These are phyloP conservation scores for Naganishia sp. DNA, from an alignment of 1,284 basidiomycete genomes.

Conservation along the genomic window DNA sequence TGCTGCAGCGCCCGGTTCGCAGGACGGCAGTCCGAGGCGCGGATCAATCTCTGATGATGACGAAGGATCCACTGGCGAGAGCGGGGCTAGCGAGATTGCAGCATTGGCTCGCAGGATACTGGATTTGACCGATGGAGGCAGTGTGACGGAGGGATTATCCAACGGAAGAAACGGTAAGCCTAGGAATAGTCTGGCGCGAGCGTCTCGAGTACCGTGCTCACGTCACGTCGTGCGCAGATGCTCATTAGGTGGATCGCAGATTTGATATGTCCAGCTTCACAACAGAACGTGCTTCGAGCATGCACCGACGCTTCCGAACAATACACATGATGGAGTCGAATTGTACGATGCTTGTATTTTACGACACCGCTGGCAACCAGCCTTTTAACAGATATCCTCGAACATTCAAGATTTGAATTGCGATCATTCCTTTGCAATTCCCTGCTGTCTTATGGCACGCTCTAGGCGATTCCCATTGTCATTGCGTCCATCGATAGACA, in stretches of 20 bases:
- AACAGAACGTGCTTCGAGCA: not conserved
- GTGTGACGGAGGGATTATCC: constrained; percentile 40
- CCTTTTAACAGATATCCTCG: not conserved
- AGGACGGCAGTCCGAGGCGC: constrained; percentile 36
- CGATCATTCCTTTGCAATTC: not conserved
- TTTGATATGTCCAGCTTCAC: not conserved
- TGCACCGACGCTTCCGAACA: not conserved
- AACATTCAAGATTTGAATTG: not conserved
- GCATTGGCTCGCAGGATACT: constrained; percentile 78
- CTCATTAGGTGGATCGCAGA: not conserved
- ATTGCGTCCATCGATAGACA: too few relatives aligned
- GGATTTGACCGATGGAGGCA: constrained; percentile 75
- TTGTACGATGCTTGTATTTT: constrained; percentile 2
- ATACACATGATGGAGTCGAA: not conserved
- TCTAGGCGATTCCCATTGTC: too few relatives aligned
- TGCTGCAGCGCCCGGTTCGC: constrained; percentile 63
- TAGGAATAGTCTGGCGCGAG: constrained; percentile 43
- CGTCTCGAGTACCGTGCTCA: constrained; percentile 34
- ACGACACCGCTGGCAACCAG: not conserved
- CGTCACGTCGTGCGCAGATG: not conserved
- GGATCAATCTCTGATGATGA: constrained; percentile 69
- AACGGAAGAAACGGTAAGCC: constrained; percentile 29
- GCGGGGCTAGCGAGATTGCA: constrained; percentile 68
- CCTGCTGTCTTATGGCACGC: too few relatives aligned
- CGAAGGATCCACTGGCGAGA: constrained; percentile 61